A percentile compares a stretch with the other conserved stretches of the same genome.
Evolutionary conservation across 2,329 filamentous ascomycete genomes (phyloP).

Genomic region (Monosporascus sp.): DNA sequence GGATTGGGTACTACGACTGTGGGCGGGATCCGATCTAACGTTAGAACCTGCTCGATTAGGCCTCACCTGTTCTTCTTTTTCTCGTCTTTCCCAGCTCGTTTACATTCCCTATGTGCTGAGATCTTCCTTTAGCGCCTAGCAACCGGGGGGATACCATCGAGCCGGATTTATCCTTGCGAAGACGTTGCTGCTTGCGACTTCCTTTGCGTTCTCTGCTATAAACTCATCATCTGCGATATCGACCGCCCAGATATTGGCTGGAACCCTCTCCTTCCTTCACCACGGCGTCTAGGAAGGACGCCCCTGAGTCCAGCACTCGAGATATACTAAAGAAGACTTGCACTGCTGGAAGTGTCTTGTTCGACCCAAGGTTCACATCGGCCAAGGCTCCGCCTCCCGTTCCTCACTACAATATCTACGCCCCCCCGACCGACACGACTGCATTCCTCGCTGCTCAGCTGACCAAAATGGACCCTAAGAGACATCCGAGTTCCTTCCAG

Average conservation of each 20-base stretch:
- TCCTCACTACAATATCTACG: conserved; percentile 21
- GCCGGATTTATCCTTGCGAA: background rate
- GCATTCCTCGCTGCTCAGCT: conserved; percentile 5
- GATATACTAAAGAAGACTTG: conserved; percentile 25
- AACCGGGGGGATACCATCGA: no score
- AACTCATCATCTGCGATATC: background rate
- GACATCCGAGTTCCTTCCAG: conserved; percentile 95
- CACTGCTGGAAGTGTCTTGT: conserved; percentile 35
- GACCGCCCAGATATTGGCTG: conserved; percentile 7
- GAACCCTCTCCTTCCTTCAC: conserved; percentile 9
- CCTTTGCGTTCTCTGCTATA: background rate
- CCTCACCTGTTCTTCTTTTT: no score
- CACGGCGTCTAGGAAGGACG: conserved; percentile 12
- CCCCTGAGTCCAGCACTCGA: conserved; percentile 8
- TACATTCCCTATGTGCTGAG: no score
- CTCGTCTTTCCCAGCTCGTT: no score
- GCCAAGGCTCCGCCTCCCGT: conserved; percentile 24
- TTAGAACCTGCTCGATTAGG: no score
- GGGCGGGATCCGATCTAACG: no score
- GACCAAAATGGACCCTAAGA: conserved; percentile 75
- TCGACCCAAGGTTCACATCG: conserved; percentile 31
- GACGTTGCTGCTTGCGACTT: background rate
- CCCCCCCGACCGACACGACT: background rate
- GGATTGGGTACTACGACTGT: no score
- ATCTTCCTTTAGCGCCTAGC: no score